A percentile compares a stretch with the other conserved stretches of the same genome.
Conservation (phyloP, 2,329 filamentous ascomycete species). For the Pleomassaria siparia region DNA sequence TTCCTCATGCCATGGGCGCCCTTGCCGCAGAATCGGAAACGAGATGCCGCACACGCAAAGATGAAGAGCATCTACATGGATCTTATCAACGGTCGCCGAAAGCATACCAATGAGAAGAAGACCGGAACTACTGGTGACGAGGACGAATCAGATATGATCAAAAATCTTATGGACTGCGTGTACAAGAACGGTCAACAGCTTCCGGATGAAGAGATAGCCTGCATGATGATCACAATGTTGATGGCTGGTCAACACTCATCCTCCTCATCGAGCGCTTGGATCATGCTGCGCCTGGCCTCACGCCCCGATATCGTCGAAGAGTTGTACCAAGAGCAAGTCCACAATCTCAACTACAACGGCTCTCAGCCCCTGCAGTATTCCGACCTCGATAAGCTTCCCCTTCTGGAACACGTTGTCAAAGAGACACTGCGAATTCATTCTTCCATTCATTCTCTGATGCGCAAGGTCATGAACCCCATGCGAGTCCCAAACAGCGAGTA, state of each 20-base stretch:
- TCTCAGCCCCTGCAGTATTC: slow-evolving; percentile 73
- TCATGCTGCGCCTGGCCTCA: slow-evolving; percentile 73
- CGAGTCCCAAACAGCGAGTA: slow-evolving; percentile 74
- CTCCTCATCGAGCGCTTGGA: slow-evolving; percentile 77
- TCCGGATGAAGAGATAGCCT: slow-evolving; percentile 74
- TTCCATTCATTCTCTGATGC: slow-evolving; percentile 87
- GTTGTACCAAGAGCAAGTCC: slow-evolving; percentile 74
- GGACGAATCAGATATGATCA: slow-evolving; percentile 70
- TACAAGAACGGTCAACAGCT: slow-evolving; percentile 76
- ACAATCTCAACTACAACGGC: slow-evolving; percentile 54
- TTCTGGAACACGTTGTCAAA: slow-evolving; percentile 78
- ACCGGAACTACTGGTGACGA: slow-evolving; percentile 42
- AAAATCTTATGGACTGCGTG: slow-evolving; percentile 74
- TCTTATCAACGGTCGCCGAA: slow-evolving; percentile 67
- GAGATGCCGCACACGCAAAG: slow-evolving; percentile 73
- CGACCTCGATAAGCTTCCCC: slow-evolving; percentile 70
- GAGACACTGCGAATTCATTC: slow-evolving; percentile 84
- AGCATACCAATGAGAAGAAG: not conserved
- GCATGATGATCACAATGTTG: slow-evolving; percentile 85
- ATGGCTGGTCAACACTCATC: slow-evolving; percentile 86
- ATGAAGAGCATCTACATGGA: slow-evolving; percentile 77
- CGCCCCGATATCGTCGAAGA: slow-evolving; percentile 73
- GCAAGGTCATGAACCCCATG: slow-evolving; percentile 82
- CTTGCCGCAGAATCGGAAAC: slow-evolving; percentile 74
- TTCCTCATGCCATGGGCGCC: slow-evolving; percentile 81